These are phyloP conservation scores for Xylariomycetidae sp. DNA, from an alignment of 2,329 filamentous ascomycete genomes.

Conservation along the genomic window DNA sequence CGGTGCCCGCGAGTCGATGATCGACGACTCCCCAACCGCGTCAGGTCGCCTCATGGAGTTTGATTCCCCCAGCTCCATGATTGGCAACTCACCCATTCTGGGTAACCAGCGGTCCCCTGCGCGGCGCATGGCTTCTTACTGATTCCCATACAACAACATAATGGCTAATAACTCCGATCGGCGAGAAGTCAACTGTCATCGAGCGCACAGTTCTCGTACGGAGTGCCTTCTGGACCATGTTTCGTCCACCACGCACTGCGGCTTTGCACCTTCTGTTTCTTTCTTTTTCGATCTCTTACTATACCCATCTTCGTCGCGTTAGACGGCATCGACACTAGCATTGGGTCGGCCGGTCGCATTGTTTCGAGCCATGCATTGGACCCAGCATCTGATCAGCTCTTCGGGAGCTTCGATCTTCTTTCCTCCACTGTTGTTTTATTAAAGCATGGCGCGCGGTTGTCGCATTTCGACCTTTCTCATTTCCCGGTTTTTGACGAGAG, in stretches of 20 bases:
- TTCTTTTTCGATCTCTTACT: slow-evolving; percentile 17
- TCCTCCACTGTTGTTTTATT: slow-evolving; percentile 12
- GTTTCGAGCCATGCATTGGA: slow-evolving; percentile 24
- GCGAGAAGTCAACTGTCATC: too few species aligned
- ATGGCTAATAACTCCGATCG: slow-evolving; percentile 7
- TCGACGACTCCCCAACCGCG: slow-evolving; percentile 56
- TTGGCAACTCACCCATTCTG: slow-evolving; percentile 38
- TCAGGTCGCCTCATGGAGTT: slow-evolving; percentile 37
- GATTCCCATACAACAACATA: slow-evolving; percentile 7
- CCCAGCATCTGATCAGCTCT: slow-evolving; percentile 24
- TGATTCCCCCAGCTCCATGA: slow-evolving; percentile 36
- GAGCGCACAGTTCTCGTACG: too few species aligned
- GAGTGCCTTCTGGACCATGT: too few species aligned
- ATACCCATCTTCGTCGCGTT: slow-evolving; percentile 25
- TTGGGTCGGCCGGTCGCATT: slow-evolving; percentile 23
- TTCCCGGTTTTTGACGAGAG: slow-evolving; percentile 8
- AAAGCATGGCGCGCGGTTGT: slow-evolving; percentile 21
- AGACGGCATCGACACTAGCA: slow-evolving; percentile 28
- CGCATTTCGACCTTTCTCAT: slow-evolving; percentile 8
- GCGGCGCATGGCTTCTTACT: slow-evolving; percentile 61
- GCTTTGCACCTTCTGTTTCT: slow-evolving; percentile 6
- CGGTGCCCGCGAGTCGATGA: slow-evolving; percentile 59
- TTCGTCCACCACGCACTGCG: background rate
- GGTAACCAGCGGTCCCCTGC: slow-evolving; percentile 46
- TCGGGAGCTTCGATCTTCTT: slow-evolving; percentile 12